Percentiles rank a stretch among this genome's conserved stretches.
These are phyloP conservation scores for Beta vulgaris DNA, from an alignment of 148 eudicot genomes.

Conservation along the genomic window DNA sequence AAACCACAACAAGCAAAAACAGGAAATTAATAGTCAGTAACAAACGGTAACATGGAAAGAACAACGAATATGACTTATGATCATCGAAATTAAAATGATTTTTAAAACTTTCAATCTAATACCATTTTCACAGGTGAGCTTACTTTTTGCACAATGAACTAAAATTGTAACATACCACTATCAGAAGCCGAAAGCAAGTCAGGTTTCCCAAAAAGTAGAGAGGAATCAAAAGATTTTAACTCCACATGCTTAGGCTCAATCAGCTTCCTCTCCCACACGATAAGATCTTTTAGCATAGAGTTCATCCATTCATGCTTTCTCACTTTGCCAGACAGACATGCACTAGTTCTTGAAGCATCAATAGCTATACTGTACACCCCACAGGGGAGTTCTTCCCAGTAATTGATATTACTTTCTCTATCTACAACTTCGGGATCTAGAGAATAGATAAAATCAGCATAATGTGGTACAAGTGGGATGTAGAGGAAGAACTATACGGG, in stretches of 20 bases:
- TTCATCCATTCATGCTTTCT: conserved; percentile 71
- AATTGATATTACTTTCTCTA: conserved; percentile 38
- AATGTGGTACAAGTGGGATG: neutral
- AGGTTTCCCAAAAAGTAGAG: conserved; percentile 15
- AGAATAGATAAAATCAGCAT: conserved; percentile 3
- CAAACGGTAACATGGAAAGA: neutral
- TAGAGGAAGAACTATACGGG: neutral
- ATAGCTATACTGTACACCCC: conserved; percentile 70
- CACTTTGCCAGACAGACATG: conserved; percentile 48
- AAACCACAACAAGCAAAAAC: neutral
- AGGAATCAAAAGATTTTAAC: conserved; percentile 21
- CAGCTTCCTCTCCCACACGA: conserved; percentile 70
- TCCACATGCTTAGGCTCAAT: conserved; percentile 55
- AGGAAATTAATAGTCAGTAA: neutral
- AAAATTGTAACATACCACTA: conserved; percentile 23
- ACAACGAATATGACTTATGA: neutral
- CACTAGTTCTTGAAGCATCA: conserved; percentile 38
- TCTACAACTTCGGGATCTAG: conserved; percentile 49
- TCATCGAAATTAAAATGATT: neutral
- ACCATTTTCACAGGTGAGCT: neutral
- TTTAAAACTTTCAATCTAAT: neutral
- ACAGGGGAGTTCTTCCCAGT: conserved; percentile 97
- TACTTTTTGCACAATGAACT: neutral
- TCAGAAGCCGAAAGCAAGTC: conserved; percentile 24
- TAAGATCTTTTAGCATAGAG: conserved; percentile 51